Evolutionary conservation across 2,329 filamentous ascomycete genomes (phyloP).

Genomic region (Coniochaeta prunicola): DNA sequence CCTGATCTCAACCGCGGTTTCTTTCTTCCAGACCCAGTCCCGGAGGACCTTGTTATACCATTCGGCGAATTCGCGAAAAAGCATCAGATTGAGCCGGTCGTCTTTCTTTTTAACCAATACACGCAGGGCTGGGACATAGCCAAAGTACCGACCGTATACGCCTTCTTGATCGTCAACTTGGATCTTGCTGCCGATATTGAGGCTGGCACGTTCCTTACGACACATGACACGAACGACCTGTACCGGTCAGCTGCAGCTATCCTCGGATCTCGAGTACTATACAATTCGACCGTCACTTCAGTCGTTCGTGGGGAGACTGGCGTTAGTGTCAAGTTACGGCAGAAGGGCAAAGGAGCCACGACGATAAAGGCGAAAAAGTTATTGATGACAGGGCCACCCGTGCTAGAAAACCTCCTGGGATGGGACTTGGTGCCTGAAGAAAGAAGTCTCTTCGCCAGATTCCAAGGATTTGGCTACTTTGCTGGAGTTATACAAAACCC

Average conservation of each 20-base stretch:
- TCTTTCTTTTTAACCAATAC: slow-evolving; percentile 15
- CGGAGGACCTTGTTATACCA: slow-evolving; percentile 32
- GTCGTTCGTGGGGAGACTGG: slow-evolving; percentile 14
- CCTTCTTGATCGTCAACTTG: slow-evolving; percentile 8
- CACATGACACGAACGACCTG: slow-evolving; percentile 14
- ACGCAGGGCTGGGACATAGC: slow-evolving; percentile 11
- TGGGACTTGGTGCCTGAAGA: slow-evolving; percentile 25
- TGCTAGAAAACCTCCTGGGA: slow-evolving; percentile 19
- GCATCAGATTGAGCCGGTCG: slow-evolving; percentile 27
- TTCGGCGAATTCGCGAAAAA: slow-evolving; percentile 34
- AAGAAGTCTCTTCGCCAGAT: slow-evolving; percentile 23
- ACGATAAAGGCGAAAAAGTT: slow-evolving; percentile 25
- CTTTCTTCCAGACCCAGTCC: slow-evolving; percentile 34
- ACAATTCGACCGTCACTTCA: slow-evolving; percentile 13
- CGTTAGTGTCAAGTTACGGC: slow-evolving; percentile 18
- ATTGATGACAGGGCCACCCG: slow-evolving; percentile 28
- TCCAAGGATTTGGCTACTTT: slow-evolving; percentile 24
- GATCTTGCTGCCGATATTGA: neutral
- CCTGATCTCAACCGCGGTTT: slow-evolving; percentile 17
- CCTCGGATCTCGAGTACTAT: slow-evolving; percentile 20
- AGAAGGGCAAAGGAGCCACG: slow-evolving; percentile 11
- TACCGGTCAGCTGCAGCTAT: slow-evolving; percentile 18
- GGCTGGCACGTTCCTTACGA: neutral
- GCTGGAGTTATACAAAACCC: slow-evolving; percentile 21
- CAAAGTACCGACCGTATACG: slow-evolving; percentile 11